Conservation (phyloP, 805 yeast species). For the Hanseniaspora mollemarum region DNA sequence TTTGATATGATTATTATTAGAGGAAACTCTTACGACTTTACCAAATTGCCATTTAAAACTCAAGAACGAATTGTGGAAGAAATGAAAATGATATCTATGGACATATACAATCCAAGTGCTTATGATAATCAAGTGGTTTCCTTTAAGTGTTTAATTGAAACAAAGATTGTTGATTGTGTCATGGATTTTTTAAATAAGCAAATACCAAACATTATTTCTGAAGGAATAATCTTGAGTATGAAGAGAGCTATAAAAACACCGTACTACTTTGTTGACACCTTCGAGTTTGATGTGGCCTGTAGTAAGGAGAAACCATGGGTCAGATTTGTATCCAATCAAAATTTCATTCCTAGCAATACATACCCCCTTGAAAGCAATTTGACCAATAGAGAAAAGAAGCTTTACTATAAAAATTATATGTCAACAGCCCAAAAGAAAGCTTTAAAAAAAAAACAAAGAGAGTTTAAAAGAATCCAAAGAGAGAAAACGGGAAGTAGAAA, state of each 20-base stretch:
- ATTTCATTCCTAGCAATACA: not conserved
- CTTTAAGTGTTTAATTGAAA: not conserved
- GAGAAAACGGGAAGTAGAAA: not conserved
- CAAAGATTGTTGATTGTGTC: not conserved
- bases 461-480: not conserved
- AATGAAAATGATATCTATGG: conserved; percentile 3
- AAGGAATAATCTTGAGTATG: not conserved
- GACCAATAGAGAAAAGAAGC: not conserved
- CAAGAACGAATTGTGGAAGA: not conserved
- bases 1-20: not conserved
- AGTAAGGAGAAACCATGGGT: not conserved
- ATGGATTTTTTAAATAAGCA: not conserved
- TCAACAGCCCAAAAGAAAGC: not conserved
- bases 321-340: conserved; percentile 9
- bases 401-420: not conserved
- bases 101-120: conserved; percentile 2
- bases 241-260: not conserved
- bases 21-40: not conserved
- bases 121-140: conserved; percentile 1
- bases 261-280: conserved; percentile 3
- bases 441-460: not conserved
- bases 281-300: conserved; percentile 11
- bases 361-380: conserved; percentile 2
- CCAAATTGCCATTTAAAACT: not conserved
- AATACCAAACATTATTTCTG: not conserved